Base-by-base conservation (phyloP, 495 filamentous ascomycete species). In the Talaromyces wortmannii region DNA sequence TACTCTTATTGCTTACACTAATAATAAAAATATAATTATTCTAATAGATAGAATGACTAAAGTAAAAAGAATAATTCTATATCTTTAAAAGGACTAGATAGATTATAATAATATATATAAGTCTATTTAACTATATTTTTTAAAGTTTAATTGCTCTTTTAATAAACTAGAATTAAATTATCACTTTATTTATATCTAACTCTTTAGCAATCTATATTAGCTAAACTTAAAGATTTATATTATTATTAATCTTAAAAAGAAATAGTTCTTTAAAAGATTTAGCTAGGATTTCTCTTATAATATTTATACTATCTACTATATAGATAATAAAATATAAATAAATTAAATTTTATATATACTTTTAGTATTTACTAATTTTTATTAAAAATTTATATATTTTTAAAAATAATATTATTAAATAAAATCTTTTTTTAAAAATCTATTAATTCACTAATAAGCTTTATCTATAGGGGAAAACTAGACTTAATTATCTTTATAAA, bases 381-480 rank as follows among this genome's bases (percentile, higher is more conserved):
- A 15, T 16, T 48, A 48, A 15, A 15, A 48, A 16, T 7, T 7
- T 48, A 7, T 48, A 7, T 48, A 15, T 10, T 48, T 48, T 7
- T 29, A 7, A 15, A 29, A 15, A 48, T 15, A 43, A 42, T 15
- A 45, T 29, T 15, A 12, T 12, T 43, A 31, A 50, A 10, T 2
- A 36, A 12, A 55, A 50, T 29, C 8, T 55, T 29, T 29, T 55
- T 50, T 23, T 5, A 15, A 55, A 55, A 45, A n/a, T 55, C 16
- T 45, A 45, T 7, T 3, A 49, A 8, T 31, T 31, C 49, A 55
- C 11, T 50, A 45, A 55, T 55, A 45, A 33, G 4, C 15, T 48
- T 30, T 55, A 55, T 55, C 53, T 45, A 12, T 55, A 59, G 59
- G 29, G 15, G n/a, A n/a, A n/a, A n/a, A n/a, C n/a, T n/a, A n/a